Conservation (phyloP, 2,329 filamentous ascomycete species). For the Hypoxylon sp. region DNA sequence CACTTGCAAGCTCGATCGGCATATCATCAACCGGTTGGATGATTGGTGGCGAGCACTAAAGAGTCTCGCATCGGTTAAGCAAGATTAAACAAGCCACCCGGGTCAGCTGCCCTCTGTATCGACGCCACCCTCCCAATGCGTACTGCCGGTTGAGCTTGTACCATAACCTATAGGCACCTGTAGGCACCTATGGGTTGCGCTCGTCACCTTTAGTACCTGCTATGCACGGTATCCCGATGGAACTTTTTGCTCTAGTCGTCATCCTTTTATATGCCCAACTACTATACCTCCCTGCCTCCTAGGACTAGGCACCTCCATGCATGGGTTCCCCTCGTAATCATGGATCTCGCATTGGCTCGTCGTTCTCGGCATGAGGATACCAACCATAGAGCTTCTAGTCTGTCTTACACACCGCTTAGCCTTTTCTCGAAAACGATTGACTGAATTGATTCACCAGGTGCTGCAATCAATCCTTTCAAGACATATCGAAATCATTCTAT, state of each 20-base stretch:
- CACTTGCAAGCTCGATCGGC: background rate
- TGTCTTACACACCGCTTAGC: conserved; percentile 13
- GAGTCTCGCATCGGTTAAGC: conserved; percentile 12
- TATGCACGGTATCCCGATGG: conserved; percentile 12
- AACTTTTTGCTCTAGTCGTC: conserved; percentile 1
- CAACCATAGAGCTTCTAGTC: background rate
- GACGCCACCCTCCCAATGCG: conserved; percentile 1
- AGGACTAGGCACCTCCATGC: background rate
- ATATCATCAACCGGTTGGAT: conserved; percentile 3
- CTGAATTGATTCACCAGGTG: background rate
- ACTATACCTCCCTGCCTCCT: background rate
- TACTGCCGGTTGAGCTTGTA: too few species aligned
- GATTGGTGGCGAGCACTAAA: conserved; percentile 13
- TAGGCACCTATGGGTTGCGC: too few species aligned
- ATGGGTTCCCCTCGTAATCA: background rate
- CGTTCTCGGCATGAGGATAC: conserved; percentile 1
- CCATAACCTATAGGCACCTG: too few species aligned
- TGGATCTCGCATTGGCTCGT: conserved; percentile 9
- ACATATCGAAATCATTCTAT: background rate
- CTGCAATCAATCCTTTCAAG: conserved; percentile 6
- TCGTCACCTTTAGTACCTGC: conserved; percentile 10
- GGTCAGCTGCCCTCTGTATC: conserved; percentile 10
- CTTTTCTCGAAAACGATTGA: background rate
- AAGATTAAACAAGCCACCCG: conserved; percentile 27
- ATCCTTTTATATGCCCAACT: background rate